A percentile compares a stretch with the other conserved stretches of the same genome.
Evolutionary conservation across 2,329 filamentous ascomycete genomes (phyloP).

Genomic region (Talaromyces sp.): DNA sequence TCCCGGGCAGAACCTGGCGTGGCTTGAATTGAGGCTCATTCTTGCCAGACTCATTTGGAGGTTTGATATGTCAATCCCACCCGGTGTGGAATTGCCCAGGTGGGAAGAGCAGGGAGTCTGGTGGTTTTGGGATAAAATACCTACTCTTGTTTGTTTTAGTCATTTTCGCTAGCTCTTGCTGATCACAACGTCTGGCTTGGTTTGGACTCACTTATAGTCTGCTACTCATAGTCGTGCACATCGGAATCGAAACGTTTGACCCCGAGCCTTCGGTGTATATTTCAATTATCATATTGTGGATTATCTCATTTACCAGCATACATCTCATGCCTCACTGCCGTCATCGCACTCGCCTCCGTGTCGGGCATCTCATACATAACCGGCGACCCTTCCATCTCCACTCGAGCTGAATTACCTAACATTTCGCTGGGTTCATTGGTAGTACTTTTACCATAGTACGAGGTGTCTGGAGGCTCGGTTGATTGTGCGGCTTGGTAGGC

Average conservation of each 20-base stretch:
- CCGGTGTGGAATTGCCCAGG: neutral
- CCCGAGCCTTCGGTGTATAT: too few species aligned
- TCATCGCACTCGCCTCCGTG: neutral
- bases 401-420: neutral
- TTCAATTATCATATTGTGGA: too few species aligned
- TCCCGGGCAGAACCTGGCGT: neutral
- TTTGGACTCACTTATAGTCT: neutral
- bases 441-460: neutral
- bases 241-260: too few species aligned
- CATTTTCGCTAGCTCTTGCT: neutral
- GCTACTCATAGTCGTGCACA: neutral
- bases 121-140: neutral
- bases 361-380: neutral
- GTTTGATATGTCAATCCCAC: neutral
- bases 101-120: neutral
- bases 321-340: slow-evolving; percentile 1
- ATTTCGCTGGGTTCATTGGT: neutral
- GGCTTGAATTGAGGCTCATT: neutral
- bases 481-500: slow-evolving; percentile 4
- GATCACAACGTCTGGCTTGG: neutral
- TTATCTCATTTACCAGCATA: neutral
- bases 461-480: neutral
- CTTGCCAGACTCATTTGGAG: neutral
- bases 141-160: neutral
- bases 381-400: neutral